Percentiles rank a stretch among this genome's conserved stretches.
Evolutionary conservation across 768 basidiomycete genomes (phyloP).

Genomic region (Trametes cinnabarina): DNA sequence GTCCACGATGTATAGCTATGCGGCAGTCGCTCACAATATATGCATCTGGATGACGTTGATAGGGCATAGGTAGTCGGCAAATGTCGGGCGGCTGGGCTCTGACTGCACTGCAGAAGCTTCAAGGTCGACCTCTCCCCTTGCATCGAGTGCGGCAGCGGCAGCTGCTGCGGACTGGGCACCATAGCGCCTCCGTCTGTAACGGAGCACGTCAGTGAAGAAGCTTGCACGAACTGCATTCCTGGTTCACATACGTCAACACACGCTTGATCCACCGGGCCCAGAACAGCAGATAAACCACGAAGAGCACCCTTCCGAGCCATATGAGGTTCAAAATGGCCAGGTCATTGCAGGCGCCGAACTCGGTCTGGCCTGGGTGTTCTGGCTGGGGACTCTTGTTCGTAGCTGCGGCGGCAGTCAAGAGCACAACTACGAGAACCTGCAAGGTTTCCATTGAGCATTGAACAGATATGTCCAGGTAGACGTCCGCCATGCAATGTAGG

Average conservation of each 20-base stretch:
- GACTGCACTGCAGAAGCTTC: not conserved
- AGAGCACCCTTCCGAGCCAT: slow-evolving; percentile 7
- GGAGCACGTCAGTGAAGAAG: too few species aligned
- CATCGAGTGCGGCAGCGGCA: not conserved
- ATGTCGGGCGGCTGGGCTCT: not conserved
- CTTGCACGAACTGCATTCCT: too few species aligned
- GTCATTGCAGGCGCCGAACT: slow-evolving; percentile 2
- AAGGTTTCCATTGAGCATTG: not conserved
- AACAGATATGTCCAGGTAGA: too few species aligned
- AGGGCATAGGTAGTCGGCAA: slow-evolving; percentile 4
- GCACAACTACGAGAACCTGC: not conserved
- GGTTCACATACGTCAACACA: not conserved
- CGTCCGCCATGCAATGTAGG: not conserved
- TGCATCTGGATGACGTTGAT: slow-evolving; percentile 1
- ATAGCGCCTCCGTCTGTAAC: too few species aligned
- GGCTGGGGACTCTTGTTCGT: slow-evolving; percentile 1
- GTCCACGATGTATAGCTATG: too few species aligned
- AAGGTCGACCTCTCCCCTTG: not conserved
- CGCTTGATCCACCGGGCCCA: slow-evolving; percentile 12
- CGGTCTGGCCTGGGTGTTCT: not conserved
- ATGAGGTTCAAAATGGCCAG: slow-evolving; percentile 7
- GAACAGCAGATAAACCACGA: not conserved
- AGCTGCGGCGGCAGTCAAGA: not conserved
- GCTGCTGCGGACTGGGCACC: not conserved
- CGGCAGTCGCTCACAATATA: not conserved